phyloP scores from a whole-genome alignment of 345 rosid genomes.

The Alliaria petiolata region DNA sequence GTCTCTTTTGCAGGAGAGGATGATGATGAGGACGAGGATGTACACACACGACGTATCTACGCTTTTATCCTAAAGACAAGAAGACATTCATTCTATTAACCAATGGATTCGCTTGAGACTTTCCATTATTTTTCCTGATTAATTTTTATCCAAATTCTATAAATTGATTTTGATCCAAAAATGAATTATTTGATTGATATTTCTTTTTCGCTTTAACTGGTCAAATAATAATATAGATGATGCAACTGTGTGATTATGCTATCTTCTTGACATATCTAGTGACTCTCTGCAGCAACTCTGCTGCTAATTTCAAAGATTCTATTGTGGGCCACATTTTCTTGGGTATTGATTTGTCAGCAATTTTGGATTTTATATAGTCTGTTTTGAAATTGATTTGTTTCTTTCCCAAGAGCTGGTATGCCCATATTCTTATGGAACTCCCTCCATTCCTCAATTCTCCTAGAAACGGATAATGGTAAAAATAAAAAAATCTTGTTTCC shows the following conservation, averaged over 20 bases:
- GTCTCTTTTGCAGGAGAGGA: constrained; percentile 10
- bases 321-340: constrained; percentile 15
- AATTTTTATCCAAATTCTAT: background rate
- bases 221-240: background rate
- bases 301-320: constrained; percentile 21
- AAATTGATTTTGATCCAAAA: no score
- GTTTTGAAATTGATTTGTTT: background rate
- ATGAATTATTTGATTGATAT: no score
- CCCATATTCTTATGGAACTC: constrained; percentile 13
- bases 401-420: constrained; percentile 7
- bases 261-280: constrained; percentile 23
- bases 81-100: background rate
- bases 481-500: background rate
- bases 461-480: background rate
- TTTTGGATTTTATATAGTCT: constrained; percentile 12
- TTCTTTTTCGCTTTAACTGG: background rate
- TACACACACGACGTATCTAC: constrained; percentile 6
- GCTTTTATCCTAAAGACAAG: background rate
- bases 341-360: constrained; percentile 23
- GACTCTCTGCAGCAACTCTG: constrained; percentile 19
- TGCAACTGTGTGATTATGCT: background rate
- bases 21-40: constrained; percentile 3
- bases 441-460: background rate
- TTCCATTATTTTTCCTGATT: background rate
- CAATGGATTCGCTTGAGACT: background rate